Percentiles rank a stretch among this genome's conserved stretches.
Evolutionary conservation across 2,329 filamentous ascomycete species (phyloP).

Genomic region (Myriosclerotinia duriaeana): DNA sequence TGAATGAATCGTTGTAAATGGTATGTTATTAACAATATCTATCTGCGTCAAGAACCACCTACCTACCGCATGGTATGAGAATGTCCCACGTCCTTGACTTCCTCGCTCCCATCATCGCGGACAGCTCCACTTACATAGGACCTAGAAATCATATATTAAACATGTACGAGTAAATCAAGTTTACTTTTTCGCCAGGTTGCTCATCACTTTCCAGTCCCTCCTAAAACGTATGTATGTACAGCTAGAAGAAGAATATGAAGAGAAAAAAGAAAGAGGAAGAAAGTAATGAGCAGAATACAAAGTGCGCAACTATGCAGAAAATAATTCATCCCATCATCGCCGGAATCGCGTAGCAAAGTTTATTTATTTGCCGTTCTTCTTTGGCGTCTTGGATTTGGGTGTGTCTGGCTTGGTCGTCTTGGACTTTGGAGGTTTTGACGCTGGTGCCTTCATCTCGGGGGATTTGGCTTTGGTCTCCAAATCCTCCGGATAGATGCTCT

Average conservation of each 20-base stretch:
- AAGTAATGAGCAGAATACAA: background rate
- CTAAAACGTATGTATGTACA: background rate
- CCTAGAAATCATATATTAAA: slow-evolving; percentile 8
- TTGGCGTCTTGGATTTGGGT: slow-evolving; percentile 14
- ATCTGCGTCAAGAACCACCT: too few relatives aligned
- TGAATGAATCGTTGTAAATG: background rate
- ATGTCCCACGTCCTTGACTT: background rate
- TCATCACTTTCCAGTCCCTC: background rate
- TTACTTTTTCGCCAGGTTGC: background rate
- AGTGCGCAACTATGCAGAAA: slow-evolving; percentile 5
- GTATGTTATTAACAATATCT: slow-evolving; percentile 19
- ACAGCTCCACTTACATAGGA: slow-evolving; percentile 1
- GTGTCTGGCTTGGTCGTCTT: slow-evolving; percentile 4
- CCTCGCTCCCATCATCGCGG: background rate
- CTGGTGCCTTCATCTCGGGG: background rate
- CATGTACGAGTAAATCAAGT: background rate
- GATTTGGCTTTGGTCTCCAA: slow-evolving; percentile 9
- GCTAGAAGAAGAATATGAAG: background rate
- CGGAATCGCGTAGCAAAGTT: background rate
- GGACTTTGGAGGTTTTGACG: background rate
- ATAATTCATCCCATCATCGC: background rate
- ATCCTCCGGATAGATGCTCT: slow-evolving; percentile 24
- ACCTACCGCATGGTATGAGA: background rate
- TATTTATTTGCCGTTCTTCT: slow-evolving; percentile 12
- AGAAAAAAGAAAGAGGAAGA: background rate